Evolutionary conservation across 2,329 filamentous ascomycete genomes (phyloP).

Genomic region (Ophiognomonia clavigignenti-juglandacearum): DNA sequence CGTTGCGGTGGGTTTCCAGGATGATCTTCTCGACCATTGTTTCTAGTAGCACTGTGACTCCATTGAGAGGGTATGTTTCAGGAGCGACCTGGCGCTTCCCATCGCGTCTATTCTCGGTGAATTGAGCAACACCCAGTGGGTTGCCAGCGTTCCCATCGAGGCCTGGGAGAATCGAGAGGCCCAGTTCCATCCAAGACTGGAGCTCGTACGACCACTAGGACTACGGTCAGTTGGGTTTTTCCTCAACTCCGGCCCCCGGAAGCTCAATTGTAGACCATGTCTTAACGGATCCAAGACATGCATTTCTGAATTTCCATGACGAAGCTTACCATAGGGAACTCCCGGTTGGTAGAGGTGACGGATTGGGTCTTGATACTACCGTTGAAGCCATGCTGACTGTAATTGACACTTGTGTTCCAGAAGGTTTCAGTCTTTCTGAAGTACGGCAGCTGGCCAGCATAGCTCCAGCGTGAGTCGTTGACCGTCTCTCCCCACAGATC

Average conservation of each 20-base stretch:
- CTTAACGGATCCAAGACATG: background rate
- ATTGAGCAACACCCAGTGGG: constrained; percentile 21
- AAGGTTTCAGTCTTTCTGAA: constrained; percentile 29
- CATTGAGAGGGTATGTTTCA: constrained; percentile 7
- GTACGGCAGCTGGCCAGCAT: constrained; percentile 35
- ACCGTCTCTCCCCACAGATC: constrained; percentile 33
- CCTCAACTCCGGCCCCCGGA: too few species aligned
- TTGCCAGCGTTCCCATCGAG: constrained; percentile 19
- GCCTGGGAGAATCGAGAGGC: constrained; percentile 19
- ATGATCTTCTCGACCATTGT: background rate
- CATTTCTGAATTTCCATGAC: background rate
- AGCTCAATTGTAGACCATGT: too few species aligned
- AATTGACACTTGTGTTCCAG: constrained; percentile 11
- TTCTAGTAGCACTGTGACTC: background rate
- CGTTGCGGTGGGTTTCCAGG: background rate
- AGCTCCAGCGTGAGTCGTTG: constrained; percentile 34
- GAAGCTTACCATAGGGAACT: constrained; percentile 25
- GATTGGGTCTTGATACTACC: constrained; percentile 21
- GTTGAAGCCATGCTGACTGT: background rate
- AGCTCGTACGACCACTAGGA: constrained; percentile 20
- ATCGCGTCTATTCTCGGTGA: constrained; percentile 20
- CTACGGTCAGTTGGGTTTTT: too few species aligned
- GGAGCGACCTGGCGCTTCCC: constrained; percentile 17
- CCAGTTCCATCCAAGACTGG: constrained; percentile 27
- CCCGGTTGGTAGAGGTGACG: constrained; percentile 22